These are phyloP conservation scores for Microstegium vimineum DNA, from an alignment of 176 grass and related monocot genomes.

Conservation along the genomic window DNA sequence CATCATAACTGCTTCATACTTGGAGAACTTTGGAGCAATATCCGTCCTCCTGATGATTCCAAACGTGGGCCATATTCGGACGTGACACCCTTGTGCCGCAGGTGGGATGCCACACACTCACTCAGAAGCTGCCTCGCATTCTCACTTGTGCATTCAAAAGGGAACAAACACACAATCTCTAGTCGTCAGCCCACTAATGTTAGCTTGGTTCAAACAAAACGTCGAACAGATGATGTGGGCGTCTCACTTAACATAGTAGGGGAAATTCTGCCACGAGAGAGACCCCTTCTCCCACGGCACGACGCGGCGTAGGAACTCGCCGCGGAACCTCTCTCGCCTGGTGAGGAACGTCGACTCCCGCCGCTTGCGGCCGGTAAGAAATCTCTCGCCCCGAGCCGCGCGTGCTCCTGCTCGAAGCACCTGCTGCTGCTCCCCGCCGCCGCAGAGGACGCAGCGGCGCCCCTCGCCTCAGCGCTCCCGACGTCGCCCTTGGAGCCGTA, in stretches of 20 bases:
- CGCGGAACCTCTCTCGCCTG: constrained; percentile 72
- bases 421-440: constrained; percentile 31
- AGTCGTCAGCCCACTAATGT: constrained; percentile 2
- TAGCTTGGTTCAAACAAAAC: constrained; percentile 29
- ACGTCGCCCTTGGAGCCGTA: constrained; percentile 85
- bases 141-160: constrained; percentile 44
- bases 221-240: constrained; percentile 23
- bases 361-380: constrained; percentile 58
- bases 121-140: constrained; percentile 52
- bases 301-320: constrained; percentile 76
- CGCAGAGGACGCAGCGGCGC: constrained; percentile 11
- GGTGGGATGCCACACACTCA: constrained; percentile 71
- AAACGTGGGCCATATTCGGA: constrained; percentile 64
- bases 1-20: constrained; percentile 40
- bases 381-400: constrained; percentile 75
- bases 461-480: constrained; percentile 52
- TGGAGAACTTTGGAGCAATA: constrained; percentile 81
- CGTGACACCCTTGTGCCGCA: constrained; percentile 64
- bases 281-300: constrained; percentile 85
- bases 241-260: constrained; percentile 78
- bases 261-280: constrained; percentile 82
- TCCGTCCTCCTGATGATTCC: constrained; percentile 66
- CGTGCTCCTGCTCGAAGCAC: constrained; percentile 64
- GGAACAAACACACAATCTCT: background rate
- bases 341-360: constrained; percentile 73